Conservation (phyloP, 1,284 basidiomycete genomes). For the Puccinia novopanici region DNA sequence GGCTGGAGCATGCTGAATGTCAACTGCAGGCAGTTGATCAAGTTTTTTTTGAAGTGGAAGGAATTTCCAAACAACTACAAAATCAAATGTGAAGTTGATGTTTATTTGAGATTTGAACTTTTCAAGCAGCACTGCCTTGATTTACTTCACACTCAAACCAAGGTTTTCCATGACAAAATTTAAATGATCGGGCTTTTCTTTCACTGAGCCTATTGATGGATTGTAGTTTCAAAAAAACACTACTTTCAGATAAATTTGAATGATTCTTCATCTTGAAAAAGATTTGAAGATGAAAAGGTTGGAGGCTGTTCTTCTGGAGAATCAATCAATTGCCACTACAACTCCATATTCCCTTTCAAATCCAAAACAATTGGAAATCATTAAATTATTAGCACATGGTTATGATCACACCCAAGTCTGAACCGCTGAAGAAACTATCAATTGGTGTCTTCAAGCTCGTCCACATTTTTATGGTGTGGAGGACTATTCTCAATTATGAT, state of each 20-base stretch:
- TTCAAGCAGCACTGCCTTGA: neutral
- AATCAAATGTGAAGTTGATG: neutral
- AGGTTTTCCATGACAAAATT: neutral
- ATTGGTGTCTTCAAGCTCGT: slow-evolving; percentile 2
- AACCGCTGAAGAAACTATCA: neutral
- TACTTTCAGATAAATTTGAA: neutral
- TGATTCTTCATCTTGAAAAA: neutral
- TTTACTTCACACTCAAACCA: neutral
- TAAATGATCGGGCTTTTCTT: neutral
- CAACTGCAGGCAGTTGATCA: neutral
- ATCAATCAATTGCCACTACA: neutral
- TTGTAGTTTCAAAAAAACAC: neutral
- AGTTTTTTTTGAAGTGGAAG: too few relatives aligned
- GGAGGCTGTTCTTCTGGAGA: neutral
- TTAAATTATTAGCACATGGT: slow-evolving; percentile 2
- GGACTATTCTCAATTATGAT: slow-evolving; percentile 28
- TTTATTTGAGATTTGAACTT: neutral
- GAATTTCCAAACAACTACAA: neutral
- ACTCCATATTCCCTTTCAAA: neutral
- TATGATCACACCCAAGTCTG: neutral
- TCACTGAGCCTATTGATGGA: neutral
- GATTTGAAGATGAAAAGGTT: neutral
- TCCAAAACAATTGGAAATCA: neutral
- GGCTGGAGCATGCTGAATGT: too few relatives aligned
- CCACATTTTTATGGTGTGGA: slow-evolving; percentile 29